Evolutionary conservation across 805 yeast genomes (phyloP).

Genomic region (Zygotorulaspora florentina): DNA sequence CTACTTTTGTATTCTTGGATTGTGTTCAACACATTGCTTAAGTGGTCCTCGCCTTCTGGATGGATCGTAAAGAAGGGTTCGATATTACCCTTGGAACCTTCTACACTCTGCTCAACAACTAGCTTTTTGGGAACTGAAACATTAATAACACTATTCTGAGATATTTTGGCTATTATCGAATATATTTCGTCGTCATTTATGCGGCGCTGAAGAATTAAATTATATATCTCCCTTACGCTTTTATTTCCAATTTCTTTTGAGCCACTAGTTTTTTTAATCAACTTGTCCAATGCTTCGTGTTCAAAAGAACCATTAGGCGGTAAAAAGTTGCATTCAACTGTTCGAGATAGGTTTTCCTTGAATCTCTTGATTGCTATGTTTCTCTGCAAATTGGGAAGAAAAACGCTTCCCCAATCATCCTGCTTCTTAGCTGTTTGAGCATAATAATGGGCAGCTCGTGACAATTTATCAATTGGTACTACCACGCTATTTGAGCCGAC

Average conservation of each 20-base stretch:
- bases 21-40: slow-evolving; percentile 8
- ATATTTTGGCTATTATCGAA: slow-evolving; percentile 9
- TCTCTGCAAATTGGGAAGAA: slow-evolving; percentile 9
- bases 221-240: slow-evolving; percentile 10
- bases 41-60: slow-evolving; percentile 11
- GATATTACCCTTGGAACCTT: neutral
- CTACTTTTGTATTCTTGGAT: slow-evolving; percentile 1
- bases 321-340: slow-evolving; percentile 2
- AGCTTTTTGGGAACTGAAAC: slow-evolving; percentile 12
- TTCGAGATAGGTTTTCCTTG: slow-evolving; percentile 8
- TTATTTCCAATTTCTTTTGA: slow-evolving; percentile 2
- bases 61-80: slow-evolving; percentile 11
- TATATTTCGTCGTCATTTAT: slow-evolving; percentile 14
- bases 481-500: too few species aligned
- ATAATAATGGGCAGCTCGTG: neutral
- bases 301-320: slow-evolving; percentile 6
- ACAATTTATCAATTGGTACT: too few species aligned
- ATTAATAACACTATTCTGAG: slow-evolving; percentile 9
- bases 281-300: slow-evolving; percentile 2
- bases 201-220: slow-evolving; percentile 19
- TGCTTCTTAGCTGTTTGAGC: slow-evolving; percentile 2
- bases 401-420: slow-evolving; percentile 9
- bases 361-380: slow-evolving; percentile 11
- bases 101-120: neutral
- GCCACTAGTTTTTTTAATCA: slow-evolving; percentile 1